Evolutionary conservation across 257 asterid genomes (phyloP), one percentile per base, ranked within the genome.

Genomic region (Solanum clarkiae): DNA sequence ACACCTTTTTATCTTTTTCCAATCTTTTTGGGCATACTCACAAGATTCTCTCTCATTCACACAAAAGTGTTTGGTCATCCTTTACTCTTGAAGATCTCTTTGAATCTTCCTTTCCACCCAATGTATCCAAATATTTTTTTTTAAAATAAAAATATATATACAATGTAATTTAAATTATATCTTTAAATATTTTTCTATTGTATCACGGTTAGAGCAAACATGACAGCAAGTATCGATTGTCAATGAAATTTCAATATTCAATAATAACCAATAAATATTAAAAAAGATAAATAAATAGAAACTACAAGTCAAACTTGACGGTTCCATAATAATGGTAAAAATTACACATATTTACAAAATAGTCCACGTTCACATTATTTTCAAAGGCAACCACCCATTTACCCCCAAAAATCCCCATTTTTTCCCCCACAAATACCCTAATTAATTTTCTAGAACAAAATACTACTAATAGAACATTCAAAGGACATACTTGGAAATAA

Each of bases 341-440:
- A 2, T 29, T 9, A 51, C 9, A 18, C 26, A 32, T 3, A 32
- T 32, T 32, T 32, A 77, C 65, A 77, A 0, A 8, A 7, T 14
- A 26, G 54, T n/a, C 81, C 84, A 83, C 40, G 44, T 84, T 84
- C 90, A 69, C 84, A 79, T 88, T 85, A 88, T 89, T 87, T 88
- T 84, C 66, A 69, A 13, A 74, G 1, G 60, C 90, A 69, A 81
- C 87, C 89, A 92, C 88, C 69, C 89, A 85, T 60, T 56, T 29
- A 80, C 80, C 83, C 84, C 20, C 45, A 62, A 66, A 13, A 71
- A 47, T 44, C 81, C 83, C 63, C 14, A 16, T 65, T 29, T 40
- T 49, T 29, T 13, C 16, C 22, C 40, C 20, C 42, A 57, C 55
- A 45, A 24, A 29, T 71, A 77, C 24, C 22, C 24, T 24, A 75